Conservation (phyloP, 192 early-diverging fungal genomes). For the Backusella sp. region DNA sequence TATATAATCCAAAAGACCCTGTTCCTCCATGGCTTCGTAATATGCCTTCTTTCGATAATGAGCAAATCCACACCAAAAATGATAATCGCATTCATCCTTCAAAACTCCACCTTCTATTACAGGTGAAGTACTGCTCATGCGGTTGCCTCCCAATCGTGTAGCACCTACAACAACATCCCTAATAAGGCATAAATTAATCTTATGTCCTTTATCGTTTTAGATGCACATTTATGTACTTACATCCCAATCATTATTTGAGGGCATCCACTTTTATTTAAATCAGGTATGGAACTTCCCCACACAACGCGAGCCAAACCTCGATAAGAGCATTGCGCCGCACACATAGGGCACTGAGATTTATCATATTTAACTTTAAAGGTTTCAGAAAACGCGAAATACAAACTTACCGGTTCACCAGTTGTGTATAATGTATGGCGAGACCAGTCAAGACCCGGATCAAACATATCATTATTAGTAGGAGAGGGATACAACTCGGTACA, state of each 20-base stretch:
- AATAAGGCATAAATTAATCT: not conserved
- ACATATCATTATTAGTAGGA: slow-evolving; percentile 23
- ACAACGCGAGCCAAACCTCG: slow-evolving; percentile 26
- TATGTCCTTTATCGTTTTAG: too few species aligned
- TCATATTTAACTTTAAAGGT: not conserved
- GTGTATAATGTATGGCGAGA: slow-evolving; percentile 24
- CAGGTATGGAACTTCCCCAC: slow-evolving; percentile 25
- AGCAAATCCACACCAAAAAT: slow-evolving; percentile 15
- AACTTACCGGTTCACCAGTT: slow-evolving; percentile 26
- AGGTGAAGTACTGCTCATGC: not conserved
- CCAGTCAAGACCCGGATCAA: slow-evolving; percentile 23
- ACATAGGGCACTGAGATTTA: slow-evolving; percentile 21
- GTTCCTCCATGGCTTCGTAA: slow-evolving; percentile 7
- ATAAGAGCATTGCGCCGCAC: slow-evolving; percentile 22
- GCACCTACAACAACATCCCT: slow-evolving; percentile 22
- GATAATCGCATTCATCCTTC: slow-evolving; percentile 26
- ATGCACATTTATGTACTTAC: not conserved
- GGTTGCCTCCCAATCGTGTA: slow-evolving; percentile 3
- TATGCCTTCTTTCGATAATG: slow-evolving; percentile 10
- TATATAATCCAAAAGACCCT: slow-evolving; percentile 13
- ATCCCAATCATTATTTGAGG: slow-evolving; percentile 22
- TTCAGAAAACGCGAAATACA: not conserved
- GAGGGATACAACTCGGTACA: slow-evolving; percentile 28
- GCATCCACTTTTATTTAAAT: slow-evolving; percentile 26
- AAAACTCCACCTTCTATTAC: slow-evolving; percentile 12